Conservation (phyloP, 345 rosid species). For the Erysimum cheiranthoides region DNA sequence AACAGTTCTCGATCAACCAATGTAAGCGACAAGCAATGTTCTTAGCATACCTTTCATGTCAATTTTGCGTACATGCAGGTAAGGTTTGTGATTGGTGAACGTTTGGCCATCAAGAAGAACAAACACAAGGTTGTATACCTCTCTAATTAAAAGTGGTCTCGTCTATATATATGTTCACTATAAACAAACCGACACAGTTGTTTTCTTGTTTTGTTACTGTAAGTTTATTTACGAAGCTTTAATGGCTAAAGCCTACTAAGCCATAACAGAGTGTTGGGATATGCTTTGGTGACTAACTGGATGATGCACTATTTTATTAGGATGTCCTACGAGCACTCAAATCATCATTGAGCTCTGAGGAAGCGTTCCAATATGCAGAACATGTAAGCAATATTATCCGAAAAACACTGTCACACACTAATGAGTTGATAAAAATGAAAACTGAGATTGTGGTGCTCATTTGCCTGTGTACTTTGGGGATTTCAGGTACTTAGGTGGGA, state of each 20-base stretch:
- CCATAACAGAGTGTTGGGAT: slow-evolving; percentile 7
- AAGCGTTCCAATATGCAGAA: slow-evolving; percentile 86
- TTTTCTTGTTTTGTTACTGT: background rate
- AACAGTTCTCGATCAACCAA: slow-evolving; percentile 4
- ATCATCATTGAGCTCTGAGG: slow-evolving; percentile 63
- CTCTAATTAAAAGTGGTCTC: background rate
- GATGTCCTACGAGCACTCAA: slow-evolving; percentile 75
- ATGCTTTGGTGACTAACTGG: slow-evolving; percentile 31
- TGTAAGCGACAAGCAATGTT: slow-evolving; percentile 28
- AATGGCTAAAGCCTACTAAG: slow-evolving; percentile 1
- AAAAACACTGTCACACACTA: slow-evolving; percentile 11
- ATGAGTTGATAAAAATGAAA: slow-evolving; percentile 7
- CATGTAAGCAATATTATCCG: slow-evolving; percentile 58
- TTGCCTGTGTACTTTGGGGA: slow-evolving; percentile 7
- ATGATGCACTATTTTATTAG: slow-evolving; percentile 48
- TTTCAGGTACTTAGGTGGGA: slow-evolving; percentile 85
- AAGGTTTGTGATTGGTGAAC: slow-evolving; percentile 85
- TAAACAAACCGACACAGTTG: background rate
- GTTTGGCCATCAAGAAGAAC: slow-evolving; percentile 68
- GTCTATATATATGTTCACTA: background rate
- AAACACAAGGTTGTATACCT: slow-evolving; percentile 74
- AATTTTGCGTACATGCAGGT: slow-evolving; percentile 57
- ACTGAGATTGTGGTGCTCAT: slow-evolving; percentile 5
- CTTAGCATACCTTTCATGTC: slow-evolving; percentile 22
- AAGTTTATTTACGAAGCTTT: slow-evolving; percentile 7